Evolutionary conservation across 495 filamentous ascomycete species (phyloP).

Genomic region (Tetracladium setigerum): DNA sequence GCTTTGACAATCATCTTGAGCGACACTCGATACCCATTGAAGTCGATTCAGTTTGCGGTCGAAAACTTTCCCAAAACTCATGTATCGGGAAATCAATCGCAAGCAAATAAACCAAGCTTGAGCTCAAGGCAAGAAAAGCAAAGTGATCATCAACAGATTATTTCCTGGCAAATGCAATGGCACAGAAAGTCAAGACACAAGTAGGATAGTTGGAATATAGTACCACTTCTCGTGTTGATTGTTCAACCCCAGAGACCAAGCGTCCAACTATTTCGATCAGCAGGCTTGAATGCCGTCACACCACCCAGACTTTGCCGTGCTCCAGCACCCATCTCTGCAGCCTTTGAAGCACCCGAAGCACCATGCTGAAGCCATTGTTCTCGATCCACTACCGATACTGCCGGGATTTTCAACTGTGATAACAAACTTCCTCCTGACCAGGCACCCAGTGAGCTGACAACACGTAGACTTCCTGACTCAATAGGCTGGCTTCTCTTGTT

Average conservation of each 20-base stretch:
- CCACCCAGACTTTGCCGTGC: slow-evolving; percentile 34
- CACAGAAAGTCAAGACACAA: no score
- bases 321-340: slow-evolving; percentile 51
- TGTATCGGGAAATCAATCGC: no score
- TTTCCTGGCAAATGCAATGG: no score
- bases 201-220: no score
- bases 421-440: slow-evolving; percentile 87
- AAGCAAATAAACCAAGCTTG: no score
- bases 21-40: no score
- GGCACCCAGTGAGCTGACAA: slow-evolving; percentile 74
- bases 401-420: slow-evolving; percentile 67
- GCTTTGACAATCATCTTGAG: no score
- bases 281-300: slow-evolving; percentile 30
- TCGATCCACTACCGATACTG: slow-evolving; percentile 75
- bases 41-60: no score
- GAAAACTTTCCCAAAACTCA: no score
- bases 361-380: slow-evolving; percentile 79
- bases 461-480: slow-evolving; percentile 54
- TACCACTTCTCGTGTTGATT: background rate
- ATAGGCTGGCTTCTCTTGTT: slow-evolving; percentile 39
- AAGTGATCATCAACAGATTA: no score
- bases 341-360: slow-evolving; percentile 57
- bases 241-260: slow-evolving; percentile 69
- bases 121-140: no score
- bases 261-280: slow-evolving; percentile 66